These are phyloP conservation scores for Trypanosoma avium DNA, from an alignment of 208 protist genomes.

Conservation along the genomic window DNA sequence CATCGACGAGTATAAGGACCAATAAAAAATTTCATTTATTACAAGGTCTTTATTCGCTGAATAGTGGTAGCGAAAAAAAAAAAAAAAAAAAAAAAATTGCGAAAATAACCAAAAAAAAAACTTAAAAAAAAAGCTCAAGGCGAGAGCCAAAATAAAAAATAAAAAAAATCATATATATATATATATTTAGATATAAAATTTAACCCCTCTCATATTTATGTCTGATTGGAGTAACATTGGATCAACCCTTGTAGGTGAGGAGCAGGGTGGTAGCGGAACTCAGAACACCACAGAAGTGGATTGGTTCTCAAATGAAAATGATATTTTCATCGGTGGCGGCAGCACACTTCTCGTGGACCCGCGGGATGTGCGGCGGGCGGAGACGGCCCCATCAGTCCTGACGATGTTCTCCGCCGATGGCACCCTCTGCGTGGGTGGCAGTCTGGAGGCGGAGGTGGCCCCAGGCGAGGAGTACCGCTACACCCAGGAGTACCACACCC, in stretches of 20 bases:
- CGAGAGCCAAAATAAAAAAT: conserved; percentile 15
- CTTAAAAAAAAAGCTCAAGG: background rate
- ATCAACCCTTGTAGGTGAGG: background rate
- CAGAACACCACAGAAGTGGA: conserved; percentile 18
- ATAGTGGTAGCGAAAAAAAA: background rate
- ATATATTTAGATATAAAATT: no score
- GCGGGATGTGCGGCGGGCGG: conserved; percentile 62
- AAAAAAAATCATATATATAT: conserved; percentile 13
- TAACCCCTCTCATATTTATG: background rate
- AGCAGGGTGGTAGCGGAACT: background rate
- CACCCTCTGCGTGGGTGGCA: conserved; percentile 40
- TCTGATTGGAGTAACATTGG: background rate
- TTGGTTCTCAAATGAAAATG: conserved; percentile 21
- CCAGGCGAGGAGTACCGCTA: conserved; percentile 82
- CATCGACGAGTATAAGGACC: conserved; percentile 7
- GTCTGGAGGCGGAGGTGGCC: conserved; percentile 46
- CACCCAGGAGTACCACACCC: conserved; percentile 71
- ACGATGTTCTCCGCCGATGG: conserved; percentile 58
- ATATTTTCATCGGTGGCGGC: conserved; percentile 32
- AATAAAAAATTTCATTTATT: no score
- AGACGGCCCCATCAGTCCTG: conserved; percentile 79
- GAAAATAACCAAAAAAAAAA: background rate
- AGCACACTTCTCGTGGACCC: conserved; percentile 50
- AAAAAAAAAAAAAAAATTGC: background rate
- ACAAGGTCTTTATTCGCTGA: no score